A percentile compares a stretch with the other conserved stretches of the same genome.
These are phyloP conservation scores for Polyporus tsugae DNA, from an alignment of 1,284 basidiomycete species.

Conservation along the genomic window DNA sequence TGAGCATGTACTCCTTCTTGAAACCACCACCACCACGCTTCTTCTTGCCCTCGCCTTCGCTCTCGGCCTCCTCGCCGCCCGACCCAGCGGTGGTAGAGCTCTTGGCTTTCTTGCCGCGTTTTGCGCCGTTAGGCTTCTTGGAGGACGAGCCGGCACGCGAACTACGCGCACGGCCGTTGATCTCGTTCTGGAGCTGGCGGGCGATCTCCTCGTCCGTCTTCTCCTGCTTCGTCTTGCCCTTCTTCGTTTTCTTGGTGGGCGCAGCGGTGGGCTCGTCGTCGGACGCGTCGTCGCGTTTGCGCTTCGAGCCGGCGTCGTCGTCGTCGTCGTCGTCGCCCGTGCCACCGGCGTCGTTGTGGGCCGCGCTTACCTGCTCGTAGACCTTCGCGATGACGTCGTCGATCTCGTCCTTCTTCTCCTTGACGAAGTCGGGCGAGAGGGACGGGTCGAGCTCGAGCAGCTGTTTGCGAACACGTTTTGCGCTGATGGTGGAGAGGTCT, in stretches of 20 bases:
- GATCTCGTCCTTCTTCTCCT: slow-evolving; percentile 64
- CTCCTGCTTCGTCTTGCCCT: slow-evolving; percentile 48
- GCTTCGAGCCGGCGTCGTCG: slow-evolving; percentile 42
- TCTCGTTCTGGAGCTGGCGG: slow-evolving; percentile 72
- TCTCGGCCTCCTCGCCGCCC: slow-evolving; percentile 58
- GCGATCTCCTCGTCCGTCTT: slow-evolving; percentile 74
- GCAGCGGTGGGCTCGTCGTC: slow-evolving; percentile 41
- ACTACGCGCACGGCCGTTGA: slow-evolving; percentile 70
- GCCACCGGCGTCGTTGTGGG: slow-evolving; percentile 25
- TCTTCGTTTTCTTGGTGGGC: slow-evolving; percentile 51
- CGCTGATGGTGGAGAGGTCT: slow-evolving; percentile 78
- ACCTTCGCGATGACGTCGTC: slow-evolving; percentile 66
- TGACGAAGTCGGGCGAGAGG: slow-evolving; percentile 63
- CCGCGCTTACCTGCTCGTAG: slow-evolving; percentile 62
- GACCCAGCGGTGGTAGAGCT: slow-evolving; percentile 65
- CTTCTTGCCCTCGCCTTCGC: slow-evolving; percentile 46
- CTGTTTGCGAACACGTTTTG: slow-evolving; percentile 78
- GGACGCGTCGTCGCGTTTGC: slow-evolving; percentile 47
- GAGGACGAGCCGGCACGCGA: slow-evolving; percentile 45
- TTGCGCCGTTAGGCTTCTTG: slow-evolving; percentile 51
- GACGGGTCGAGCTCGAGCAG: slow-evolving; percentile 59
- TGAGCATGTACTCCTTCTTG: slow-evolving; percentile 79
- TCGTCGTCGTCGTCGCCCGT: slow-evolving; percentile 34
- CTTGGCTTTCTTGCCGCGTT: slow-evolving; percentile 54
- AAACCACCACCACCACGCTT: slow-evolving; percentile 64